A percentile compares a stretch with the other conserved stretches of the same genome.
phyloP scores from a whole-genome alignment of 2,329 filamentous ascomycete species.

The Trichoderma simmonsii region DNA sequence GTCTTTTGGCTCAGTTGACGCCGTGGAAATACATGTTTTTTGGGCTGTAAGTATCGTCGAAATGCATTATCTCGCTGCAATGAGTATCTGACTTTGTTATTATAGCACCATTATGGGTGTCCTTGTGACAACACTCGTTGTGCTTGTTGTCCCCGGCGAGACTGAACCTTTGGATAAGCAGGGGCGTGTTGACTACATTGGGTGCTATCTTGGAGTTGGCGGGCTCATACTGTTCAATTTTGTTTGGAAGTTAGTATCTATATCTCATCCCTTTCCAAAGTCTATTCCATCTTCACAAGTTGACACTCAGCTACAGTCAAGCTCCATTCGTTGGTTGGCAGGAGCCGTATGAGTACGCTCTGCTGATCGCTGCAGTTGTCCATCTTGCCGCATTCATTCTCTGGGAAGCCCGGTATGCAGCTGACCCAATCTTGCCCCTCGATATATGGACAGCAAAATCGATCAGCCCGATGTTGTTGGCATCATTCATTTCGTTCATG shows the following conservation, averaged over 20 bases:
- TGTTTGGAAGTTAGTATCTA: not conserved
- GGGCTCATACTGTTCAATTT: not conserved
- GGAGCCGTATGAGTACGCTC: not conserved
- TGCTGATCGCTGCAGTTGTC: not conserved
- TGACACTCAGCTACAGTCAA: not conserved
- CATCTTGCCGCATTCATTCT: not conserved
- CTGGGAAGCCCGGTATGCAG: not conserved
- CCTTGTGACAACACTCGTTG: not conserved
- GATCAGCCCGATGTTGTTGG: not conserved
- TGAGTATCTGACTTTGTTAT: not conserved
- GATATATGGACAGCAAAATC: not conserved
- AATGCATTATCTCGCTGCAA: not conserved
- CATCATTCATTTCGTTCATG: not conserved
- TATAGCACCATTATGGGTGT: not conserved
- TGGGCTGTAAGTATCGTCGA: not conserved
- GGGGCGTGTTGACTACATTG: not conserved
- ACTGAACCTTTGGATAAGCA: not conserved
- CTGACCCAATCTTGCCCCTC: not conserved
- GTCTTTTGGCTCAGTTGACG: not conserved
- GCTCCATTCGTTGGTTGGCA: not conserved
- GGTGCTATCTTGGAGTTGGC: not conserved
- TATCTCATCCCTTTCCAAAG: not conserved
- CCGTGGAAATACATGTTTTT: not conserved
- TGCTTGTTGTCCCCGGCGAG: not conserved
- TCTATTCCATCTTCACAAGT: not conserved